A percentile compares a stretch with the other conserved stretches of the same genome.
phyloP scores from a whole-genome alignment of 495 filamentous ascomycete genomes.

The Penicillium parvum region DNA sequence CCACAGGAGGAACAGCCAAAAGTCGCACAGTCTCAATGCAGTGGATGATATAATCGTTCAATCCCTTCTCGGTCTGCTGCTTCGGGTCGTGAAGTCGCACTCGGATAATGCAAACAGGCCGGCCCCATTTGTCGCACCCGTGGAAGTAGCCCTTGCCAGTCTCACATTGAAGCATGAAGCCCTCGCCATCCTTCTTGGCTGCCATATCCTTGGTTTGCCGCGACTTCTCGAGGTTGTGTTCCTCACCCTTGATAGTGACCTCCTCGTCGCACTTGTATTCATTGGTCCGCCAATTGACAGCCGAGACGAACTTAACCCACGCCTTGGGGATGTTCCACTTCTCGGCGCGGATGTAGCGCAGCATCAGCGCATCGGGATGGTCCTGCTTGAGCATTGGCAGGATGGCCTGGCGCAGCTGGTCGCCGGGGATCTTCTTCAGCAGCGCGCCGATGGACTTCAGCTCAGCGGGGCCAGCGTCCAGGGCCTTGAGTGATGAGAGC shows the following conservation, averaged over 20 bases:
- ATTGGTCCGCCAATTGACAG: slow-evolving; percentile 78
- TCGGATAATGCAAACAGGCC: slow-evolving; percentile 77
- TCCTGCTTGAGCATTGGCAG: slow-evolving; percentile 89
- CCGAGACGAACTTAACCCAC: slow-evolving; percentile 79
- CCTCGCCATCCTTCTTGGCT: slow-evolving; percentile 60
- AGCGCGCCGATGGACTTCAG: slow-evolving; percentile 22
- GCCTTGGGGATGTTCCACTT: slow-evolving; percentile 93
- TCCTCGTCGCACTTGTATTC: slow-evolving; percentile 78
- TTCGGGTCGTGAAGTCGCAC: slow-evolving; percentile 71
- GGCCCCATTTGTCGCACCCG: slow-evolving; percentile 70
- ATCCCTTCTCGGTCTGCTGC: slow-evolving; percentile 70
- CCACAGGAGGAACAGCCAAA: slow-evolving; percentile 67
- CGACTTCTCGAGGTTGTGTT: slow-evolving; percentile 52
- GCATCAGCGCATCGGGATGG: slow-evolving; percentile 77
- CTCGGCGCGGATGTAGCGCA: slow-evolving; percentile 85
- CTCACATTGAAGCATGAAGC: slow-evolving; percentile 74
- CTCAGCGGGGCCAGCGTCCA: slow-evolving; percentile 18
- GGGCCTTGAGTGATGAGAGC: slow-evolving; percentile 15
- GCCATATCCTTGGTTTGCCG: slow-evolving; percentile 45
- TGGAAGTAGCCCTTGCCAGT: slow-evolving; percentile 91
- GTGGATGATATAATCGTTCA: slow-evolving; percentile 85
- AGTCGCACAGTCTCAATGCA: slow-evolving; percentile 82
- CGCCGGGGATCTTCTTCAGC: slow-evolving; percentile 49
- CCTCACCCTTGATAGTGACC: slow-evolving; percentile 73
- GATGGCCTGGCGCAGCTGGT: slow-evolving; percentile 67